Conservation (phyloP, 1,284 basidiomycete species). For the Heterobasidion parviporum region DNA sequence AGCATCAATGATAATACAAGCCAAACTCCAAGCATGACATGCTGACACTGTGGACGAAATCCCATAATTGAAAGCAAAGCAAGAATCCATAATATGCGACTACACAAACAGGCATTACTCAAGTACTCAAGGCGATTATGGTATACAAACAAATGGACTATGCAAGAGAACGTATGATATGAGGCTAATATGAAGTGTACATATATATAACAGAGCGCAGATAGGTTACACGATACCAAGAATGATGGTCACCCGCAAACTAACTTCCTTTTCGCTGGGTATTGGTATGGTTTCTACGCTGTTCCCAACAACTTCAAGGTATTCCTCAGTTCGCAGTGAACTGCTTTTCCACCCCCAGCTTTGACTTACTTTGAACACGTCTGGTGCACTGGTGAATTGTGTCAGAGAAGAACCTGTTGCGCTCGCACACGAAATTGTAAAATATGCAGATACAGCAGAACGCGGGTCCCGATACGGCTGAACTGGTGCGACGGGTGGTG, state of each 20-base stretch:
- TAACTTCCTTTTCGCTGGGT: constrained; percentile 34
- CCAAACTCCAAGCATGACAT: not conserved
- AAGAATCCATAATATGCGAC: too few species aligned
- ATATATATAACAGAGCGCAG: not conserved
- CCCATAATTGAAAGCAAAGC: too few species aligned
- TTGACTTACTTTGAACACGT: constrained; percentile 74
- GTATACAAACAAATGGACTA: too few species aligned
- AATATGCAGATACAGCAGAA: constrained; percentile 63
- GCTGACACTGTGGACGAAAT: too few species aligned
- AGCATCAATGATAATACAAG: not conserved
- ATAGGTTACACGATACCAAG: constrained; percentile 5
- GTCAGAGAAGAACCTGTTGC: constrained; percentile 79
- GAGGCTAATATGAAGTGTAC: not conserved
- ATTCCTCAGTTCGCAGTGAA: constrained; percentile 51
- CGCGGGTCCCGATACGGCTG: constrained; percentile 77
- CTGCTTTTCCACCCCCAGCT: constrained; percentile 81
- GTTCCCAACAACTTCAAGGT: constrained; percentile 38
- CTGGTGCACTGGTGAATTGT: constrained; percentile 79
- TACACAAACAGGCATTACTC: too few species aligned
- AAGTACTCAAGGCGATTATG: too few species aligned
- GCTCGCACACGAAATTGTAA: constrained; percentile 76
- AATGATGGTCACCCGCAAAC: constrained; percentile 67
- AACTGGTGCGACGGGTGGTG: constrained; percentile 34
- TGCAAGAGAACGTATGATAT: too few species aligned
- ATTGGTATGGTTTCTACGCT: constrained; percentile 20